Conservation (phyloP, 192 early-diverging fungal species). For the Chytriomyces sp. region DNA sequence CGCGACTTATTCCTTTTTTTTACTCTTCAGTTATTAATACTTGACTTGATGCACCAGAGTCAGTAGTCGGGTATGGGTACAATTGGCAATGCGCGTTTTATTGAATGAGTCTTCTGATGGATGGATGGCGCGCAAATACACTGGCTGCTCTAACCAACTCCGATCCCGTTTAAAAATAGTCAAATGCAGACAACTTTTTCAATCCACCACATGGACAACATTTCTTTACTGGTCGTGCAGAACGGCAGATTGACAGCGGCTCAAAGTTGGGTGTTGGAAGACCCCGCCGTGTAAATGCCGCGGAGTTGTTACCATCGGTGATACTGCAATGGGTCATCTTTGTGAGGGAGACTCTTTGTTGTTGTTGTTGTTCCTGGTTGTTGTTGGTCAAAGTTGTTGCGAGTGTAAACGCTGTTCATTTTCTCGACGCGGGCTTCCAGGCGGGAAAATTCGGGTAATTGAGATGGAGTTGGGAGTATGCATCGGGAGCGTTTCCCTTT, state of each 20-base stretch:
- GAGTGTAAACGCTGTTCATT: neutral
- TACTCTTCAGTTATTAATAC: no score
- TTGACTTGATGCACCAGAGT: no score
- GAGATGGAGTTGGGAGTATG: neutral
- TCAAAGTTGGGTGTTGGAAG: neutral
- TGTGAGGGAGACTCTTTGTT: neutral
- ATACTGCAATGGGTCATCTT: neutral
- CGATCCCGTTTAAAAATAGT: neutral
- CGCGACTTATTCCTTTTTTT: no score
- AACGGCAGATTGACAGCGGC: no score
- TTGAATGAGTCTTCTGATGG: no score
- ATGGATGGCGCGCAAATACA: no score
- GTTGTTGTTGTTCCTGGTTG: neutral
- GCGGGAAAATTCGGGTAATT: neutral
- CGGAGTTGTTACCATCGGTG: neutral
- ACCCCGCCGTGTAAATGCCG: neutral
- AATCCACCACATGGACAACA: neutral
- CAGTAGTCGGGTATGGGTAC: no score
- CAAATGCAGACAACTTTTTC: neutral
- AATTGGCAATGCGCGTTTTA: no score
- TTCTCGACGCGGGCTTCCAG: neutral
- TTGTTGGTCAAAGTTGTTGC: neutral
- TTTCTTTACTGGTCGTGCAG: no score
- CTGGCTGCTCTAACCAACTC: neutral
- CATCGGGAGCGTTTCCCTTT: neutral